Evolutionary conservation across 805 yeast genomes (phyloP).

Genomic region (Cyberlindnera meyerae): DNA sequence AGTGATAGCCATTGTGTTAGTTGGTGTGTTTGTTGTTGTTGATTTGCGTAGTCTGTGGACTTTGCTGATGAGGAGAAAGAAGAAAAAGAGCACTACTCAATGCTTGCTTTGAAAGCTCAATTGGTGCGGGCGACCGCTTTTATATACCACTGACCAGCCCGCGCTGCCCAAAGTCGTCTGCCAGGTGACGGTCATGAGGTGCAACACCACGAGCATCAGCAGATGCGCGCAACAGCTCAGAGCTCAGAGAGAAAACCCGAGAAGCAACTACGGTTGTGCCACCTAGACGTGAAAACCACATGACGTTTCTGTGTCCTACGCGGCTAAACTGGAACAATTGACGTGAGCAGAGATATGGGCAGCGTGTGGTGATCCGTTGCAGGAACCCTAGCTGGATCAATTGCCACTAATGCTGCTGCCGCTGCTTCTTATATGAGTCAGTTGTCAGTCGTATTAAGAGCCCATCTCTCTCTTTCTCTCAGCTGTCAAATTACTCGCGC

Average conservation of each 20-base stretch:
- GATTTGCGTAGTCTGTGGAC: neutral
- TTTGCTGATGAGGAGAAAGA: conserved; percentile 3
- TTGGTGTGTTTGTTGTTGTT: neutral
- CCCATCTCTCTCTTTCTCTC: too few relatives aligned
- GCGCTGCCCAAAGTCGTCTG: too few relatives aligned
- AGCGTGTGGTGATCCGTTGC: neutral
- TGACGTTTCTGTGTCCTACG: too few relatives aligned
- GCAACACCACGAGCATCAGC: conserved; percentile 11
- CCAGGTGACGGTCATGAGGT: conserved; percentile 13
- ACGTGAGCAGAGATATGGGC: too few relatives aligned
- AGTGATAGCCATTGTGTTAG: conserved; percentile 21
- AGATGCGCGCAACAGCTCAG: conserved; percentile 13
- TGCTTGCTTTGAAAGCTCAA: neutral
- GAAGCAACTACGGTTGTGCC: neutral
- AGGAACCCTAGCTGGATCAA: too few relatives aligned
- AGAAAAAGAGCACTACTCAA: neutral
- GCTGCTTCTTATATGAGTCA: too few relatives aligned
- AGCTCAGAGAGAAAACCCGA: too few relatives aligned
- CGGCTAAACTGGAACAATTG: too few relatives aligned
- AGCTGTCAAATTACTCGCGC: too few relatives aligned
- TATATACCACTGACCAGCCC: conserved; percentile 5
- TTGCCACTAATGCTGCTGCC: too few relatives aligned
- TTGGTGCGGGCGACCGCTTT: neutral
- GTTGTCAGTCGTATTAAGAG: too few relatives aligned
- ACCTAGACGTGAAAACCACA: neutral